Base-by-base conservation (phyloP, 495 filamentous ascomycete species). In the Bacidia rubella region DNA sequence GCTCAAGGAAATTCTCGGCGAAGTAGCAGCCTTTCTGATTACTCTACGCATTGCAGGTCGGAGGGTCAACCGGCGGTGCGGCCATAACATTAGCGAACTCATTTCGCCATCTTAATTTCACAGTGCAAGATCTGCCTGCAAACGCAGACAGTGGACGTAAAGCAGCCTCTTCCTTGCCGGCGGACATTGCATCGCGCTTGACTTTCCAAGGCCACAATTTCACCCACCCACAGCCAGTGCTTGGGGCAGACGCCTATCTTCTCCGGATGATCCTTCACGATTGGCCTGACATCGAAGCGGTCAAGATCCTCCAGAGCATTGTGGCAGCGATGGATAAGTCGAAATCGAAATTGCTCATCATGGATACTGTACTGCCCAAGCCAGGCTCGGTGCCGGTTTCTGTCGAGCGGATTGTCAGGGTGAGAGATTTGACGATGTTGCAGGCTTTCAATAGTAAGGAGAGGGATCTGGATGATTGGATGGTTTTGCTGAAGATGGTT, bases 211-310 rank as follows among this genome's bases (percentile, higher is more conserved):
- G 60, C 17, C 70, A 79, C 41, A 67, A 76, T 51, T 73, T 80
- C 54, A 72, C 76, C 62, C 47, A 66, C 25, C 57, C 61, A 2
- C 74, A 80, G 57, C 65, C 71, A 0, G 58, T 73, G 5, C 51
- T 57, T n/a, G 59, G 60, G 12, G 78, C 77, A 3, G 73, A 78
- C 42, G 66, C 74, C 11, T 81, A 80, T 54, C 66, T 80, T 35
- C 57, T 78, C 24, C 71, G 77, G 23, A 62, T 67, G 51, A 68
- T 79, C 21, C 54, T 81, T n/a, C 77, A 80, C 54, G 73, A 79
- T 54, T 71, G 70, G 66, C 57, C 67, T 3, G 66, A 73, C 24
- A 54, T 61, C n/a, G 65, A 76, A 24, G 67, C 63, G 2, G 50
- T 66, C 2, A 63, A 57, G 22, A 74, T 77, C 47, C 53, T 80